phyloP scores from a whole-genome alignment of 768 basidiomycete species.

The Boletus subparvulus region DNA sequence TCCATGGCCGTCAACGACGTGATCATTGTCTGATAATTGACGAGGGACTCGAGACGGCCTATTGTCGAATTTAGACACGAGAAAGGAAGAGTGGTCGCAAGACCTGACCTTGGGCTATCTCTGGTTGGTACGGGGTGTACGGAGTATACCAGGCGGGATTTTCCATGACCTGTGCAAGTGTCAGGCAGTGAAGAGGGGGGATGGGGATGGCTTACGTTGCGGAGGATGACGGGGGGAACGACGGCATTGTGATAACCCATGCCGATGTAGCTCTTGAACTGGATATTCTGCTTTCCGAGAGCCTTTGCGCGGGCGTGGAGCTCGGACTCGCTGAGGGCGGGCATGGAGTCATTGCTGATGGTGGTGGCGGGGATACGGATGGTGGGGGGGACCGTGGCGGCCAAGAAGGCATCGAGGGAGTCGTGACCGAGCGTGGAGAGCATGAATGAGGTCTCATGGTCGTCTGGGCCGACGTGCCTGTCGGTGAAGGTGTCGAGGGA shows the following conservation, averaged over 20 bases:
- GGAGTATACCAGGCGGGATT: conserved; percentile 99
- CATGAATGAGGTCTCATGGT: conserved; percentile 78
- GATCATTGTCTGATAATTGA: conserved; percentile 97
- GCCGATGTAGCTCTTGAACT: conserved; percentile 92
- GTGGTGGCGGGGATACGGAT: conserved; percentile 67
- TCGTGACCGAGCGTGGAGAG: conserved; percentile 79
- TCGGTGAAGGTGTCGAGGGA: conserved; percentile 88
- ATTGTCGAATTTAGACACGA: conserved; percentile 16
- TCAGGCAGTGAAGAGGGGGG: conserved; percentile 1
- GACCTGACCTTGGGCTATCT: conserved; percentile 89
- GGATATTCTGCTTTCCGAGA: conserved; percentile 76
- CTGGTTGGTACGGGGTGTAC: conserved; percentile 95
- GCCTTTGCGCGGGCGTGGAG: conserved; percentile 71
- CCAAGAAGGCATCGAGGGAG: conserved; percentile 86
- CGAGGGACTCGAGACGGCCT: conserved; percentile 94
- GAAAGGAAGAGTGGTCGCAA: conserved; percentile 1
- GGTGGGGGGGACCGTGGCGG: conserved; percentile 74
- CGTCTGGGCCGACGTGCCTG: conserved; percentile 92
- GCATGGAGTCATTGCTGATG: conserved; percentile 68
- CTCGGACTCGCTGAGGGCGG: conserved; percentile 83
- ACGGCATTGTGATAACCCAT: conserved; percentile 97
- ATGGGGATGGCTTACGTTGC: conserved; percentile 61
- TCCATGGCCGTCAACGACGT: conserved; percentile 93
- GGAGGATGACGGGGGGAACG: conserved; percentile 91
- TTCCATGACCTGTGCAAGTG: conserved; percentile 67